Evolutionary conservation across 2,329 filamentous ascomycete species (phyloP).

Genomic region (Dothistroma pini): DNA sequence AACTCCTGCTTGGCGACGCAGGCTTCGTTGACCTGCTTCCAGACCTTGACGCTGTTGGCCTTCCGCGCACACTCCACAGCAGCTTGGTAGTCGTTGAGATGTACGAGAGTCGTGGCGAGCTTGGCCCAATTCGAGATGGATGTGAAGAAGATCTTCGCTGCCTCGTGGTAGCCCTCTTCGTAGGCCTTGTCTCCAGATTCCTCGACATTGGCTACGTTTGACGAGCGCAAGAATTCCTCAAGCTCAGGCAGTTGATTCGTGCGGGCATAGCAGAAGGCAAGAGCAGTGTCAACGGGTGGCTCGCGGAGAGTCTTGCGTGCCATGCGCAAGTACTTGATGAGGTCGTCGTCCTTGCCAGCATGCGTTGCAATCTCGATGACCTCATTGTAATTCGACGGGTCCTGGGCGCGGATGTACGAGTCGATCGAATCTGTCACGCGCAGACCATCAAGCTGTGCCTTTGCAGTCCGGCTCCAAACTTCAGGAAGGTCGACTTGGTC

Average conservation of each 20-base stretch:
- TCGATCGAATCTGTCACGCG: conserved; percentile 90
- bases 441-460: conserved; percentile 94
- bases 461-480: conserved; percentile 97
- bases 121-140: conserved; percentile 99
- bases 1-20: conserved; percentile 99
- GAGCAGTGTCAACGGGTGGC: conserved; percentile 84
- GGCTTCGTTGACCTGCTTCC: conserved; percentile 96
- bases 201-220: conserved; percentile 94
- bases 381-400: conserved; percentile 89
- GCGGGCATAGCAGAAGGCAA: conserved; percentile 90
- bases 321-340: conserved; percentile 96
- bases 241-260: conserved; percentile 88
- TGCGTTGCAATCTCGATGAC: conserved; percentile 95
- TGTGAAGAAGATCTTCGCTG: conserved; percentile 97
- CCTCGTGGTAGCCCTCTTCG: conserved; percentile 87
- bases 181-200: conserved; percentile 98
- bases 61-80: conserved; percentile 97
- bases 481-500: conserved; percentile 91
- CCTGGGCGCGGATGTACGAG: conserved; percentile 92
- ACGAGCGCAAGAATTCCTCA: conserved; percentile 89
- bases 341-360: conserved; percentile 95
- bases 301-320: conserved; percentile 94
- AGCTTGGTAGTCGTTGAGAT: conserved; percentile 93
- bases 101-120: conserved; percentile 94
- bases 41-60: conserved; percentile 98